These are phyloP conservation scores for Primulina huaijiensis DNA, from an alignment of 257 asterid species.

Conservation along the genomic window DNA sequence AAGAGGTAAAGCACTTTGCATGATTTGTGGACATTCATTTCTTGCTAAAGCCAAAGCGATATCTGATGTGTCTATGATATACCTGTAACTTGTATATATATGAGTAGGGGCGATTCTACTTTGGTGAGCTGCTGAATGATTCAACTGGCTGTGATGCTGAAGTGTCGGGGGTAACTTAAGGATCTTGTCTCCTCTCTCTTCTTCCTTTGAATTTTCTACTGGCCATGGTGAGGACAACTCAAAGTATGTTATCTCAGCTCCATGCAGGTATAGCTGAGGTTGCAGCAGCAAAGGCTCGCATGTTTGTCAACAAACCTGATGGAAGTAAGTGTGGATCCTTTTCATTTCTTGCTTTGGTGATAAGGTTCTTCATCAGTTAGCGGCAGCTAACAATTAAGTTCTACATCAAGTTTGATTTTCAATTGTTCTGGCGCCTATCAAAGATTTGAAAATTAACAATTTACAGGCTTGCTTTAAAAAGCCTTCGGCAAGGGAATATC, in stretches of 20 bases:
- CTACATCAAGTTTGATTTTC: conserved; percentile 2
- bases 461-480: not conserved
- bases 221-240: conserved; percentile 27
- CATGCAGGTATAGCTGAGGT: conserved; percentile 98
- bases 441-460: conserved; percentile 1
- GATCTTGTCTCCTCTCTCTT: conserved; percentile 20
- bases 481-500: conserved; percentile 1
- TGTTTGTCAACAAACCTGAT: conserved; percentile 94
- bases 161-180: conserved; percentile 62
- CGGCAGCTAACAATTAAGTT: conserved; percentile 4
- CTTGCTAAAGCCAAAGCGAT: conserved; percentile 5
- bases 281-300: conserved; percentile 98
- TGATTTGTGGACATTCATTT: conserved; percentile 4
- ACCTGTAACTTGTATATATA: conserved; percentile 9
- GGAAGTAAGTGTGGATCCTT: conserved; percentile 63
- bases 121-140: conserved; percentile 70
- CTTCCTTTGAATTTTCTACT: conserved; percentile 17
- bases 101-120: conserved; percentile 92
- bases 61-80: conserved; percentile 10
- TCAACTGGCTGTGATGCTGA: conserved; percentile 78
- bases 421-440: not conserved
- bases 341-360: conserved; percentile 11
- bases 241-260: conserved; percentile 58
- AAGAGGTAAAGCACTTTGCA: conserved; percentile 7
- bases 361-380: conserved; percentile 2